Percentiles rank a stretch among this genome's conserved stretches.
phyloP scores from a whole-genome alignment of 805 yeast genomes.

The Tetrapisispora fleetii region DNA sequence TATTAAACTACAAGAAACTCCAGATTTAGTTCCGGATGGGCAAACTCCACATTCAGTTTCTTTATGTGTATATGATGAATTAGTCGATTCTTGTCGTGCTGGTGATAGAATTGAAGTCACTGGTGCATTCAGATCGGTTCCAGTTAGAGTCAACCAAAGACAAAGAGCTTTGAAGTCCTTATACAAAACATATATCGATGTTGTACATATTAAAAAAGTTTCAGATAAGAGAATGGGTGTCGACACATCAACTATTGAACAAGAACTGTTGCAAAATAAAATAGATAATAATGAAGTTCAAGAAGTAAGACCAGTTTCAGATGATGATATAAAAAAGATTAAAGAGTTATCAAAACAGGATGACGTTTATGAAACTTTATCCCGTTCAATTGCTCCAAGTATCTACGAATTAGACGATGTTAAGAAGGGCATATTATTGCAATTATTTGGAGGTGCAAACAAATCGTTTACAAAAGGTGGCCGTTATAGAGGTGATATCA shows the following conservation, averaged over 20 bases:
- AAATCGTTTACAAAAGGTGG: constrained; percentile 86
- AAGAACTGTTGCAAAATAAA: constrained; percentile 39
- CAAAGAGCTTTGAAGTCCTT: constrained; percentile 75
- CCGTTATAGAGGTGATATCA: constrained; percentile 90
- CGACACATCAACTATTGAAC: constrained; percentile 56
- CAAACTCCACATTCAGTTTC: constrained; percentile 97
- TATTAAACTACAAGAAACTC: constrained; percentile 87
- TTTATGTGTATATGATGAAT: constrained; percentile 87
- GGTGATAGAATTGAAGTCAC: constrained; percentile 95
- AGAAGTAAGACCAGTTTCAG: constrained; percentile 59
- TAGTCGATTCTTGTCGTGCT: constrained; percentile 89
- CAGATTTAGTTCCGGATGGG: constrained; percentile 94
- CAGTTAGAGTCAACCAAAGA: constrained; percentile 78
- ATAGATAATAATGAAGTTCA: constrained; percentile 51
- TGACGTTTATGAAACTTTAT: constrained; percentile 75
- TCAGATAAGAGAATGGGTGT: constrained; percentile 74
- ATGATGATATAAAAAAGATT: constrained; percentile 60
- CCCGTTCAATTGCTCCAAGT: constrained; percentile 94
- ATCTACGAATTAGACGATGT: constrained; percentile 95
- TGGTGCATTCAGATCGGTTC: constrained; percentile 87
- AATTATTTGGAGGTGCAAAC: constrained; percentile 91
- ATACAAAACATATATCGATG: constrained; percentile 89
- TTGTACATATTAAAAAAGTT: constrained; percentile 81
- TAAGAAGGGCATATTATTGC: constrained; percentile 86
- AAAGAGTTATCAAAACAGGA: constrained; percentile 50